Base-by-base conservation (phyloP, 2,329 filamentous ascomycete genomes). In the Alternaria atra region DNA sequence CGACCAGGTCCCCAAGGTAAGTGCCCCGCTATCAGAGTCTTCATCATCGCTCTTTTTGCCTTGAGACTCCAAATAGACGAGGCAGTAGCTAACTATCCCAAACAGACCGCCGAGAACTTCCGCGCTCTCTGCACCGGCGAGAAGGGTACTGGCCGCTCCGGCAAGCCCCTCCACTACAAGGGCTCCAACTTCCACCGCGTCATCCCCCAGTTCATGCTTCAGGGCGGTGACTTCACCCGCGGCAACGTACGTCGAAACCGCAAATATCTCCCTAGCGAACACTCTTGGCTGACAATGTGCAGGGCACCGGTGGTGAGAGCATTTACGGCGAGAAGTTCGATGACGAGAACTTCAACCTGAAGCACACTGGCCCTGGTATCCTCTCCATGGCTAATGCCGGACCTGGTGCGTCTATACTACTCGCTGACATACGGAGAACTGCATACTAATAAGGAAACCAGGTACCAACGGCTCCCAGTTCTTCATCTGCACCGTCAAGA, bases 131-230 rank as follows among this genome's bases (percentile, higher is more conserved):
- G 93, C 85, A 97, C 94, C 0, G 94, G 94, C 68, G 94, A 97
- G 85, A 97, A 97, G 84, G 94, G 94, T 62, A 73, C 86, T 37
- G 92, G 93, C 70, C 92, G 92, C 78, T 82, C 87, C 39, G 93
- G 93, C 79, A 94, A 94, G 83, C 91, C 90, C 52, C 86, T 99
- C 63, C 91, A 92, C 84, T 99, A 92, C 88, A 97, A 97, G 85
- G 87, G 92, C 71, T 95, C 91, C 66, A 85, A 83, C 71, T 98
- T 98, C 85, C 94, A 98, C 85, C 91, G 94, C 53, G 91, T 98
- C 69, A 98, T 98, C 84, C 97, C 97, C 85, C 88, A 92, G 75
- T 98, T 98, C 83, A 98, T 98, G 94, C 94, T 97, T 75, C 91
- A 97, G 84, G 94, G 94, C 77, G 94, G 94, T 82, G 94, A 98